Percentiles rank a stretch among this genome's conserved stretches.
These are phyloP conservation scores for Tylopilus felleus DNA, from an alignment of 768 basidiomycete genomes.

Conservation along the genomic window DNA sequence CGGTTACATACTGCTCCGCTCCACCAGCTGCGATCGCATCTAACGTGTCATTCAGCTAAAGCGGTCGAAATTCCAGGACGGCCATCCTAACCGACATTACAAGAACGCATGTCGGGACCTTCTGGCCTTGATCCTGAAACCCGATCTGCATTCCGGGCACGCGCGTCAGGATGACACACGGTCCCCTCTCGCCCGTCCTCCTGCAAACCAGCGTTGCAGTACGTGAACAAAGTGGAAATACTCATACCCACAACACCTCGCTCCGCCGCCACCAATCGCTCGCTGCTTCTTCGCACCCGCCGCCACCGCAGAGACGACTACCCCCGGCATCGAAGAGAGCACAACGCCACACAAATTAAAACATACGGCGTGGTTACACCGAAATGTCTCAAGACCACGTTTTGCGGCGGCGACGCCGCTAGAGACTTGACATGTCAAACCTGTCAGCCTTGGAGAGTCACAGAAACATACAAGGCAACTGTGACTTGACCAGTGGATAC, in stretches of 20 bases:
- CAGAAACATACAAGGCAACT: neutral
- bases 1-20: neutral
- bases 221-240: conserved; percentile 3
- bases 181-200: neutral
- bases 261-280: conserved; percentile 6
- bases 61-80: neutral
- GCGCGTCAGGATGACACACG: neutral
- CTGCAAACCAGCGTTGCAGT: neutral
- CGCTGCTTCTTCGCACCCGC: conserved; percentile 20
- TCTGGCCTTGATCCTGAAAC: neutral
- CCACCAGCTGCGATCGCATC: neutral
- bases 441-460: neutral
- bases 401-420: neutral
- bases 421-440: neutral
- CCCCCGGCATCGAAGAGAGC: neutral
- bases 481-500: neutral
- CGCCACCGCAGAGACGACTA: conserved; percentile 21
- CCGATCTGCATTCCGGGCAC: neutral
- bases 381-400: conserved; percentile 4
- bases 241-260: neutral
- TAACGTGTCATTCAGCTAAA: neutral
- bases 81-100: neutral
- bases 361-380: conserved; percentile 10
- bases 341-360: conserved; percentile 5
- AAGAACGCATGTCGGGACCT: neutral